Percentiles rank a stretch among this genome's conserved stretches.
Conservation (phyloP, 140 eudicot genomes). For the Senecio squalidus region DNA sequence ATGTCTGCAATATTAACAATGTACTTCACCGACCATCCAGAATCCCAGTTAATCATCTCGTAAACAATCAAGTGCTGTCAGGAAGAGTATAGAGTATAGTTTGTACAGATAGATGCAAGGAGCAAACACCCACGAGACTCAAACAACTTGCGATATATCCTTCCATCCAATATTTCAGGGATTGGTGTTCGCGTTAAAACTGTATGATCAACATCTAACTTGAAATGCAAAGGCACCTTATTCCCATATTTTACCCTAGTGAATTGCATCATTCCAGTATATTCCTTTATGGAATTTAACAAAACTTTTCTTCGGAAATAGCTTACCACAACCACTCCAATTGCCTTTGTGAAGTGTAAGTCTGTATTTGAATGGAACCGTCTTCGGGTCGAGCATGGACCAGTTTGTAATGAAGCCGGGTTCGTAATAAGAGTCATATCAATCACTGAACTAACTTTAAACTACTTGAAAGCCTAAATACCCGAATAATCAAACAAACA, state of each 20-base stretch:
- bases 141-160: neutral
- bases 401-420: neutral
- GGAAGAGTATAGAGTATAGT: too few relatives aligned
- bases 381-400: neutral
- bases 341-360: slow-evolving; percentile 2
- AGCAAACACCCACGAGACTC: slow-evolving; percentile 11
- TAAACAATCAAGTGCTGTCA: neutral
- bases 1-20: neutral
- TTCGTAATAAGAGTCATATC: neutral
- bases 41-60: neutral
- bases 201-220: slow-evolving; percentile 5
- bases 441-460: too few relatives aligned
- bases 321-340: neutral
- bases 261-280: too few relatives aligned
- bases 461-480: too few relatives aligned
- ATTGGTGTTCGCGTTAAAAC: neutral
- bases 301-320: neutral
- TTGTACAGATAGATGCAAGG: neutral
- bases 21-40: neutral
- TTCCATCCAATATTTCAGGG: neutral
- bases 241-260: too few relatives aligned
- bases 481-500: too few relatives aligned
- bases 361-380: neutral
- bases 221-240: neutral
- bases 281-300: neutral